Evolutionary conservation across 2,329 filamentous ascomycete species (phyloP).

Genomic region (Xylariaceae sp.): DNA sequence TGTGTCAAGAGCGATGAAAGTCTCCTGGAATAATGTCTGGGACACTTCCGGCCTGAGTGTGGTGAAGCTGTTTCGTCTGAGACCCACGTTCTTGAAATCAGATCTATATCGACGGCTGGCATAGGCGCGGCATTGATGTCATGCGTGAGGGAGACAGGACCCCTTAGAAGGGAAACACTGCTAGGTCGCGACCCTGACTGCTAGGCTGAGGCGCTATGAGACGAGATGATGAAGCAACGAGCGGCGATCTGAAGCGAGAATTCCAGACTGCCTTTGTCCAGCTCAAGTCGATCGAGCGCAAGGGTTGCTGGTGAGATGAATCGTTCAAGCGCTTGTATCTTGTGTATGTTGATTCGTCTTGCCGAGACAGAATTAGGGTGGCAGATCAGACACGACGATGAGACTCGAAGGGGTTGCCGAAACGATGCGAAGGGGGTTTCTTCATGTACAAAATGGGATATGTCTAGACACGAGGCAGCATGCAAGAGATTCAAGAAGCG

Average conservation of each 20-base stretch:
- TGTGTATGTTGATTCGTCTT: constrained; percentile 27
- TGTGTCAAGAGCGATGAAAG: constrained; percentile 38
- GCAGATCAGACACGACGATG: constrained; percentile 36
- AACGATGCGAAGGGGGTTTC: constrained; percentile 34
- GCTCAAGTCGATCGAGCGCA: constrained; percentile 13
- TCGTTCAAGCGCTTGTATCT: constrained; percentile 14
- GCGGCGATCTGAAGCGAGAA: constrained; percentile 16
- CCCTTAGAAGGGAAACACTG: constrained; percentile 2
- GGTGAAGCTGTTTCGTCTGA: constrained; percentile 40
- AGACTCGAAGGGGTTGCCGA: constrained; percentile 31
- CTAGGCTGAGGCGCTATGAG: constrained; percentile 17
- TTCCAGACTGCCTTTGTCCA: constrained; percentile 9
- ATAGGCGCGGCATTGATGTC: constrained; percentile 47
- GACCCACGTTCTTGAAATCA: constrained; percentile 47
- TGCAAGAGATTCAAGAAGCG: constrained; percentile 40
- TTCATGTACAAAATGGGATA: constrained; percentile 34
- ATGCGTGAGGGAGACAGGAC: constrained; percentile 17
- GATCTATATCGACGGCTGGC: constrained; percentile 51
- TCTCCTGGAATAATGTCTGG: constrained; percentile 36
- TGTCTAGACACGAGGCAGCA: constrained; percentile 36
- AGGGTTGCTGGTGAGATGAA: constrained; percentile 18
- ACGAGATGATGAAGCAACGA: constrained; percentile 15
- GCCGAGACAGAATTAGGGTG: constrained; percentile 15
- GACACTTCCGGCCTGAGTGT: constrained; percentile 37
- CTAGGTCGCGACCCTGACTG: constrained; percentile 13